Conservation (phyloP, 352 stramenopile species). For the Phytopythium chamaehyphon region DNA sequence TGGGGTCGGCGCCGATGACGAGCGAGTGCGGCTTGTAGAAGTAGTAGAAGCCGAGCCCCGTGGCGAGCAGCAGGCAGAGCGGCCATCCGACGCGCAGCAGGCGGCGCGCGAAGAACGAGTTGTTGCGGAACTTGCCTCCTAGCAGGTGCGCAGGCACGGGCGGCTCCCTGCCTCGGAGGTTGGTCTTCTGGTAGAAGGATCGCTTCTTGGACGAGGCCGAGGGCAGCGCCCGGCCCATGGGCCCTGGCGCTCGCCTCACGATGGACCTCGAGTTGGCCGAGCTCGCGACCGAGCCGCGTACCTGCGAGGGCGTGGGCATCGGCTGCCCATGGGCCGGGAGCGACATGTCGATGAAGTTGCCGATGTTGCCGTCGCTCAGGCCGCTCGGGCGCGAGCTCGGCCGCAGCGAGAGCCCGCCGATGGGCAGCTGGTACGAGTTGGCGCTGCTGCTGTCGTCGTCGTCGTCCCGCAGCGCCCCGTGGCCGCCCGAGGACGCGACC, state of each 20-base stretch:
- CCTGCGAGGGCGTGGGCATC: no score
- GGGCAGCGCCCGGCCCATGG: background rate
- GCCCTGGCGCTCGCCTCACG: conserved; percentile 1
- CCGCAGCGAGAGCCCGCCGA: conserved; percentile 14
- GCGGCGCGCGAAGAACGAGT: conserved; percentile 75
- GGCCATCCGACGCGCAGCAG: conserved; percentile 42
- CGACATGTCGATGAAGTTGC: background rate
- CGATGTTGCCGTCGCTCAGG: conserved; percentile 9
- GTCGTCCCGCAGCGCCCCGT: conserved; percentile 22
- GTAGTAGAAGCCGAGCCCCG: conserved; percentile 67
- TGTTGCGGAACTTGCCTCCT: conserved; percentile 53
- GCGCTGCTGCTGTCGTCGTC: conserved; percentile 13
- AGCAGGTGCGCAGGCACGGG: conserved; percentile 53
- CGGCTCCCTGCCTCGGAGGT: conserved; percentile 46
- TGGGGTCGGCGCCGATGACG: conserved; percentile 30
- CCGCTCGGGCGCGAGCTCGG: conserved; percentile 8
- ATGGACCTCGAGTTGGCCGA: conserved; percentile 18
- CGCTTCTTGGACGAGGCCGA: conserved; percentile 41
- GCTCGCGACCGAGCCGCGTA: background rate
- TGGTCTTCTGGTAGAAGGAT: conserved; percentile 41
- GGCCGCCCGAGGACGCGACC: conserved; percentile 9
- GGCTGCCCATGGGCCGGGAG: background rate
- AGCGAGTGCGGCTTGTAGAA: conserved; percentile 46
- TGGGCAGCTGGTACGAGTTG: conserved; percentile 23
- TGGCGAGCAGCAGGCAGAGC: conserved; percentile 34